Evolutionary conservation across 495 filamentous ascomycete genomes (phyloP), one percentile per base, ranked within the genome.

Genomic region (Aspergillus nanangensis): DNA sequence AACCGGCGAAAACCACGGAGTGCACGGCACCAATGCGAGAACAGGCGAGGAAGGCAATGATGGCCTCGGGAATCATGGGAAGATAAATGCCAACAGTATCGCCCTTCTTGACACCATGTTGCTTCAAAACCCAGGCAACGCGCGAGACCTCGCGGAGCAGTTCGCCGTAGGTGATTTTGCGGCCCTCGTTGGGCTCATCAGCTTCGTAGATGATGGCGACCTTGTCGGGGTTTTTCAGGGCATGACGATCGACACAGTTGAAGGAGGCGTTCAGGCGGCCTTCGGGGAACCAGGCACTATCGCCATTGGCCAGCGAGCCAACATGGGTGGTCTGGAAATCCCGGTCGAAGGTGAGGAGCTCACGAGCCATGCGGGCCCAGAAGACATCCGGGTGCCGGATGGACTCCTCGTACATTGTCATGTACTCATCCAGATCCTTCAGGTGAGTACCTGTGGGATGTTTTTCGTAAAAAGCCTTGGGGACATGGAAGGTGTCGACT

Each of bases 201-300:
- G 90, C 93, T 69, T 99, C 93, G 72, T 96, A 99, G 75, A 97
- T 96, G 67, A 99, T 94, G 55, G 93, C 93, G 31, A 91, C 80
- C 72, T 81, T 87, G 69, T 96, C 71, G 14, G 94, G 94, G 71
- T 95, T 79, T 69, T 90, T 90, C 72, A 92, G 76, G 8, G 92
- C 93, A 67, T 96, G 93, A 50, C 93, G 87, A 58, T 99, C 93
- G 44, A 99, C 86, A 62, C 89, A 94, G 75, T 99, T 99, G 80
- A 88, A 99, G 19, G 87, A 90, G 36, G 93, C 94, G 57, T 97
- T 97, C 55, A 99, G 76, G 47, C 83, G 80, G 46, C 93, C 93
- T 69, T 96, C 93, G 39, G 88, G 67, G 65, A 99, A 99, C 94
- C 94, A 99, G 44, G 88, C 83, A 55, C 76, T 84, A 73, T 98